A percentile compares a stretch with the other conserved stretches of the same genome.
Evolutionary conservation across 345 rosid species (phyloP).

Genomic region (Eucalyptus cloeziana): DNA sequence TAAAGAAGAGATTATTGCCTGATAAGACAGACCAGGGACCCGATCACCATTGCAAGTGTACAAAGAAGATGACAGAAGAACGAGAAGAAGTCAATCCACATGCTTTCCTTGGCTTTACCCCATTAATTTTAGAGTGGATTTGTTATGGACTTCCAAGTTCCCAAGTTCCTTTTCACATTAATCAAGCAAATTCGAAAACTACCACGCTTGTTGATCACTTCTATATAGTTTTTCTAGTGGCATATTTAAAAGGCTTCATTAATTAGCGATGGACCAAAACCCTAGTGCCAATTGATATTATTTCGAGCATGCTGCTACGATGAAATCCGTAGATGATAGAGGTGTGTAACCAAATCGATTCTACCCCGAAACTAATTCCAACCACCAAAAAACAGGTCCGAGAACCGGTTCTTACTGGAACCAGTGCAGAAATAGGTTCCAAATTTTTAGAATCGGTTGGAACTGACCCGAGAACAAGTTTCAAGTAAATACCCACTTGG

Average conservation of each 20-base stretch:
- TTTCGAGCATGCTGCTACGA: neutral
- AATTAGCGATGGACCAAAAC: neutral
- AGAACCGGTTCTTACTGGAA: rapidly evolving
- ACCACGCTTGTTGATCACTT: neutral
- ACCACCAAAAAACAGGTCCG: too few species aligned
- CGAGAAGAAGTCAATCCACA: neutral
- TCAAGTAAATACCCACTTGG: too few species aligned
- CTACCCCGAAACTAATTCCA: too few species aligned
- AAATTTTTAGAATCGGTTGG: too few species aligned
- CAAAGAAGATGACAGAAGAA: neutral
- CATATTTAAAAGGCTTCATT: neutral
- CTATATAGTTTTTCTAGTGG: neutral
- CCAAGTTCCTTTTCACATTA: neutral
- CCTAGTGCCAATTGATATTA: neutral
- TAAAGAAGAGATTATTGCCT: neutral
- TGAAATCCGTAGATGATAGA: neutral
- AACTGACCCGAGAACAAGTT: rapidly evolving
- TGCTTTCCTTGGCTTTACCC: neutral
- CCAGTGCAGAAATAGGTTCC: rapidly evolving
- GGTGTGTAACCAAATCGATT: too few species aligned
- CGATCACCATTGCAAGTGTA: neutral
- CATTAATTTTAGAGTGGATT: neutral
- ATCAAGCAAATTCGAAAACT: neutral
- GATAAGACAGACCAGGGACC: neutral
- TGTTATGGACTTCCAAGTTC: neutral